A percentile compares a stretch with the other conserved stretches of the same genome.
These are phyloP conservation scores for Globomyces sp. DNA, from an alignment of 371 early-diverging fungal genomes.

Conservation along the genomic window DNA sequence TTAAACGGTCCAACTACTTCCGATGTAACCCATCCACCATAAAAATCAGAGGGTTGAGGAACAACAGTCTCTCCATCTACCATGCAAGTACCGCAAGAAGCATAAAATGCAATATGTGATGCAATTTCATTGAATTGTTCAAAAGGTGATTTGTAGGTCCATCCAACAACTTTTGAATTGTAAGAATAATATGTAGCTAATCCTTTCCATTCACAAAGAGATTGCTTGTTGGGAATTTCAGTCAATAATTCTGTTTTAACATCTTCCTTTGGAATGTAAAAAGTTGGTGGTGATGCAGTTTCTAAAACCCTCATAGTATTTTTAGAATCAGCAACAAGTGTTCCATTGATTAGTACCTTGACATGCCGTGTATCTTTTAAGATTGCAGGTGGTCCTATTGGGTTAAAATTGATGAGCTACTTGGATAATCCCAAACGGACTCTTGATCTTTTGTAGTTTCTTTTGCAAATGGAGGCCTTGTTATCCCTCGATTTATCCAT, in stretches of 20 bases:
- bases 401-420: too few relatives aligned
- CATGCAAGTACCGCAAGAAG: constrained; percentile 5
- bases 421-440: constrained; percentile 13
- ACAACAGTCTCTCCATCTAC: constrained; percentile 15
- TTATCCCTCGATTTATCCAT: not conserved
- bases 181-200: constrained; percentile 13
- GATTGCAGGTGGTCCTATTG: not conserved
- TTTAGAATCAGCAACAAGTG: not conserved
- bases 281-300: constrained; percentile 18
- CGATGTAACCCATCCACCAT: constrained; percentile 23
- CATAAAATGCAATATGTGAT: constrained; percentile 18
- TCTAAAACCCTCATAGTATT: constrained; percentile 11
- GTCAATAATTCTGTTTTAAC: constrained; percentile 11
- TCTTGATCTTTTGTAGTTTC: not conserved
- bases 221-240: not conserved
- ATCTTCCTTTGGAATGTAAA: constrained; percentile 18
- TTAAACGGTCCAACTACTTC: constrained; percentile 18
- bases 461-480: constrained; percentile 3
- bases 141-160: constrained; percentile 18
- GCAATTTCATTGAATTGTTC: constrained; percentile 13
- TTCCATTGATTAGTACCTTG: not conserved
- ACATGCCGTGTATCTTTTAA: too few relatives aligned
- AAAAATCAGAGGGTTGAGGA: constrained; percentile 22
- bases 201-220: constrained; percentile 25
- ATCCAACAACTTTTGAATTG: constrained; percentile 3